Evolutionary conservation across 345 rosid species (phyloP), one percentile per base, ranked within the genome.

Genomic region (Adansonia digitata): DNA sequence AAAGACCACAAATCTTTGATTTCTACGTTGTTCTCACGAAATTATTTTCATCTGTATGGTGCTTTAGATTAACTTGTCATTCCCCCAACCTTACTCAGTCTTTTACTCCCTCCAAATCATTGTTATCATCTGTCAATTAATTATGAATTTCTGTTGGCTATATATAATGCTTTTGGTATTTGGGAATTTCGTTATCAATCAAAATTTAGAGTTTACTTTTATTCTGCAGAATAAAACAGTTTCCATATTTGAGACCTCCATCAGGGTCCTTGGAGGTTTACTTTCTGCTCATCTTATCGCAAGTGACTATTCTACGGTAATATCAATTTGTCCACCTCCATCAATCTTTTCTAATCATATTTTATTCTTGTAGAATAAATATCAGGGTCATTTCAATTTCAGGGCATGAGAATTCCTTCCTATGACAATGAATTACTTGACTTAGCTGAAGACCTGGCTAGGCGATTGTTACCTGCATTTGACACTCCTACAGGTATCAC

Each of bases 211-310:
- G 60, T 72, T 76, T 48, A 20, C 66, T 74, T 70, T 5, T 70
- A 26, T 75, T 67, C 40, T 90, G 86, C 91, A 91, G 99, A 95
- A 95, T 76, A 95, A 95, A 82, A 95, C 99, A 46, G 99, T 93
- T 13, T 95, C 99, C 17, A 80, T 95, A 71, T 95, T 95, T 73
- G 98, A 95, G 88, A 95, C 98, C 68, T 76, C 88, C 57, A 95
- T 95, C 74, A 84, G 99, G 71, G 90, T 95, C 77, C 91, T 95
- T 73, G 99, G 99, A 71, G 99, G 99, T 75, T 84, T 95, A 81
- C 89, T 95, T n/a, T 95, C 99, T 37, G 99, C 99, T 72, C 99
- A 95, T 85, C 91, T 93, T 74, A 89, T 93, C 79, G 98, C 99
- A 74, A 95, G 96, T 87, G 99, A 95, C 81, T 86, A 89, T 80